phyloP scores from a whole-genome alignment of 2,329 filamentous ascomycete species.

The Ilyonectria sp. region DNA sequence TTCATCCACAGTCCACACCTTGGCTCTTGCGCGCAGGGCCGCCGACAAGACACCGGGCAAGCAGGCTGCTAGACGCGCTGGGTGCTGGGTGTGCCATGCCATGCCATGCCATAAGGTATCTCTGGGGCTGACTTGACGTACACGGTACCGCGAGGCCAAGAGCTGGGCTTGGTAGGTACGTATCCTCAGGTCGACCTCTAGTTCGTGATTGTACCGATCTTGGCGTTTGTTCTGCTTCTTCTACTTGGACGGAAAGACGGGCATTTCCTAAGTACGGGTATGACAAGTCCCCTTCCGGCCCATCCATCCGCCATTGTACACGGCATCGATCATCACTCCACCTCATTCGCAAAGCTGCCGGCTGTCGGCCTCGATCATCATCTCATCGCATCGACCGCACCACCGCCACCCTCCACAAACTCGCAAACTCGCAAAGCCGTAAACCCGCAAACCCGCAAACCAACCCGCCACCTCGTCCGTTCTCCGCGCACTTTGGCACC shows the following conservation, averaged over 20 bases:
- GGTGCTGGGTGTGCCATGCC: not conserved
- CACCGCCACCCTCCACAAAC: conserved; percentile 1
- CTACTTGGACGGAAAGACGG: not conserved
- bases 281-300: conserved; percentile 6
- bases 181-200: not conserved
- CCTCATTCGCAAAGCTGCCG: conserved; percentile 12
- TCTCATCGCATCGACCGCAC: conserved; percentile 1
- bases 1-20: conserved; percentile 28
- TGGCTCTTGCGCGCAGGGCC: conserved; percentile 17
- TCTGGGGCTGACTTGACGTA: not conserved
- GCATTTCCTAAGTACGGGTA: not conserved
- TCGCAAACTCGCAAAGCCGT: not conserved
- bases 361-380: conserved; percentile 15
- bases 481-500: not conserved
- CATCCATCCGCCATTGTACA: not conserved
- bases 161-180: not conserved
- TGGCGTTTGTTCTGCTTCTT: not conserved
- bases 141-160: not conserved
- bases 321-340: conserved; percentile 20
- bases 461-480: conserved; percentile 2
- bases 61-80: not conserved
- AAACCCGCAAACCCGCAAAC: not conserved
- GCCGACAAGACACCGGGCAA: conserved; percentile 22
- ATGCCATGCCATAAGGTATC: not conserved
- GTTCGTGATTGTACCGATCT: not conserved